Evolutionary conservation across 345 rosid species (phyloP), one percentile per base, ranked within the genome.

Genomic region (Eucalyptus polybractea): DNA sequence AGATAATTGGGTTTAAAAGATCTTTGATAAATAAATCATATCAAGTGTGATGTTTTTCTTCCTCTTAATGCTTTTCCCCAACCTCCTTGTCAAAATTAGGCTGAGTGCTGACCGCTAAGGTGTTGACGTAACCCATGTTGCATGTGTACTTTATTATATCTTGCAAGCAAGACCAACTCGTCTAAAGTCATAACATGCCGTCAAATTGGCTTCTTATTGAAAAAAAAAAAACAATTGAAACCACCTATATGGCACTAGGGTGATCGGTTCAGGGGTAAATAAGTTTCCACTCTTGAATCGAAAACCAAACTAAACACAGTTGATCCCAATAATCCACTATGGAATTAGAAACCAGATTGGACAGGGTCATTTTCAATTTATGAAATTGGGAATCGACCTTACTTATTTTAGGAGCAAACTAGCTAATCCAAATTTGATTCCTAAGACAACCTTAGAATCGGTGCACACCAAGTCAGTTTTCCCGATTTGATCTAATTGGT

Each of bases 401-500:
- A 5, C n/a, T 0, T 33, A 31, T 33, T 15, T 31, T 4, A 15
- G 2, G 0, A 67, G 11, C 22, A 31, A 15, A 62, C 72, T 13
- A 13, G 5, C 16, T 29, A 29, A 6, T 13, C 5, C 15, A 7
- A 29, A 3, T 62, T 29, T 13, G 72, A n/a, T 29, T 29, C 9
- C 0, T 13, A 0, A 0, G 37, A 62, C 19, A 62, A 62, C 0
- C 1, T 8, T 2, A 67, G 80, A 31, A 31, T 1, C 0, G 1
- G 22, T 33, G 4, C 29, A 25, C 6, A 24, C 3, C 0, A 5
- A 10, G 2, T 69, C 8, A 72, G 0, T 17, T 3, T 22, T 5
- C 1, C 7, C 3, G 0, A 3, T 19, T 10, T 37, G 8, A 21
- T 72, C 45, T 42, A 0, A 9, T 14, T 1, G 0, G 1, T 33